Conservation (phyloP, 768 basidiomycete genomes). For the Lactarius akahatsu region DNA sequence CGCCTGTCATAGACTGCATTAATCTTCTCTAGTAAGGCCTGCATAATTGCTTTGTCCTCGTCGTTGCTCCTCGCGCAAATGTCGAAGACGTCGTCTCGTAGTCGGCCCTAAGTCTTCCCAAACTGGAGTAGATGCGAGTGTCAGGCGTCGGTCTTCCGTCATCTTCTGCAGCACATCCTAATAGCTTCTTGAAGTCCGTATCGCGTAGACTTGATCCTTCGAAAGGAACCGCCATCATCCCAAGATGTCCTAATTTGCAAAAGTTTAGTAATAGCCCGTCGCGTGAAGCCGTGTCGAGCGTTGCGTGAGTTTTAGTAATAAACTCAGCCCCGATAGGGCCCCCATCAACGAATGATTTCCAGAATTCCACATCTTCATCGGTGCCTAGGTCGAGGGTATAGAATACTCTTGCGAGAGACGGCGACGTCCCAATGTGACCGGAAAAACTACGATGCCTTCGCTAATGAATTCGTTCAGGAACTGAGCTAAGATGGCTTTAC, state of each 20-base stretch:
- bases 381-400: neutral
- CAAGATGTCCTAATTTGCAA: slow-evolving; percentile 12
- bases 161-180: neutral
- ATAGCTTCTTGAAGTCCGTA: slow-evolving; percentile 1
- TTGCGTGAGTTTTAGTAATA: neutral
- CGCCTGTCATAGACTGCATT: neutral
- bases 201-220: neutral
- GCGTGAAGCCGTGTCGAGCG: neutral
- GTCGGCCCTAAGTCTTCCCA: neutral
- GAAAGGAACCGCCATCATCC: neutral
- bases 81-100: neutral
- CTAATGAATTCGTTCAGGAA: neutral
- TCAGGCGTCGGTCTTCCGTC: neutral
- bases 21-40: neutral
- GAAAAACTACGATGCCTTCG: neutral
- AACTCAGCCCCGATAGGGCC: neutral
- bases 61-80: neutral
- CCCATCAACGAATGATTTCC: slow-evolving; percentile 5
- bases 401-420: slow-evolving; percentile 13
- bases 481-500: neutral
- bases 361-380: neutral
- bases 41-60: neutral
- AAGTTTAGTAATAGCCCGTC: slow-evolving; percentile 20
- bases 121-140: neutral
- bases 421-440: slow-evolving; percentile 14